Evolutionary conservation across 371 early-diverging fungal species (phyloP).

Genomic region (Dentiscutata heterogama): DNA sequence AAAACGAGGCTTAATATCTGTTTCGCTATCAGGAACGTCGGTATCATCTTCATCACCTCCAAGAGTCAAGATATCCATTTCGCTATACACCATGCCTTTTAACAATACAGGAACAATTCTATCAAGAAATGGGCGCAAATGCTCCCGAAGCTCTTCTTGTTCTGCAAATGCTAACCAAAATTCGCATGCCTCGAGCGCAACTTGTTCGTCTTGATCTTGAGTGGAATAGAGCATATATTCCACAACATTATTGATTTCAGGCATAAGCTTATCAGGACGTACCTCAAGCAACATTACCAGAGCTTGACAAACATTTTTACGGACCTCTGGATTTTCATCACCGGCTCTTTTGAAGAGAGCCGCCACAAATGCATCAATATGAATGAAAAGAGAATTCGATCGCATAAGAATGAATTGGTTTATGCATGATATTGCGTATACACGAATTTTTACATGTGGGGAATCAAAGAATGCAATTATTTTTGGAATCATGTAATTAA

Average conservation of each 20-base stretch:
- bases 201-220: slow-evolving; percentile 78
- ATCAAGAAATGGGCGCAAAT: slow-evolving; percentile 82
- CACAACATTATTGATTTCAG: slow-evolving; percentile 86
- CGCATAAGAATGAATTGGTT: slow-evolving; percentile 84
- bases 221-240: slow-evolving; percentile 96
- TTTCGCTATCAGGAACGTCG: slow-evolving; percentile 83
- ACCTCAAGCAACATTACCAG: slow-evolving; percentile 89
- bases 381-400: slow-evolving; percentile 75
- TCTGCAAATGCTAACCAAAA: slow-evolving; percentile 98
- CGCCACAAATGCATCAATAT: slow-evolving; percentile 78
- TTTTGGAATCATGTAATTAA: slow-evolving; percentile 87
- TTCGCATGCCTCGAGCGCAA: slow-evolving; percentile 97
- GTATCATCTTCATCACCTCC: slow-evolving; percentile 88
- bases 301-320: slow-evolving; percentile 93
- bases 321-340: slow-evolving; percentile 83
- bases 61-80: slow-evolving; percentile 83
- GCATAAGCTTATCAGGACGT: slow-evolving; percentile 81
- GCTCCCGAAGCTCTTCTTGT: slow-evolving; percentile 81
- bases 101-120: slow-evolving; percentile 92
- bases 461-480: slow-evolving; percentile 84
- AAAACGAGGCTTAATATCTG: slow-evolving; percentile 95
- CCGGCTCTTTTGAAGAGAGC: slow-evolving; percentile 85
- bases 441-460: slow-evolving; percentile 76
- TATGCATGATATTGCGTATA: slow-evolving; percentile 79
- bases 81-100: slow-evolving; percentile 95